A percentile compares a stretch with the other conserved stretches of the same genome.
These are phyloP conservation scores for Hsuehochloa calcarea DNA, from an alignment of 176 grass and related monocot species.

Conservation along the genomic window DNA sequence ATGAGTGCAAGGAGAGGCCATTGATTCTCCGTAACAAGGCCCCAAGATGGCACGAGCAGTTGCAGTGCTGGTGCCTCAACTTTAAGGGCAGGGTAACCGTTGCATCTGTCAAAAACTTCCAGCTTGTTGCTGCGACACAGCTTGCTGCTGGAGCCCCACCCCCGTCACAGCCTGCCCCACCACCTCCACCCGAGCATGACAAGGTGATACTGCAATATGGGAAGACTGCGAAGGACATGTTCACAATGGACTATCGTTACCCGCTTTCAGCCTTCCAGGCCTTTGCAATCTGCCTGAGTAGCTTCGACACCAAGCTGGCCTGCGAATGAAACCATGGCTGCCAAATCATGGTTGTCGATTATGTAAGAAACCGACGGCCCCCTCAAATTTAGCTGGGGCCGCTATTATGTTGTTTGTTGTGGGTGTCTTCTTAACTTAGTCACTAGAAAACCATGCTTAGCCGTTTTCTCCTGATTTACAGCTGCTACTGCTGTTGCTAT, in stretches of 20 bases:
- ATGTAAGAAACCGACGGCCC: constrained; percentile 19
- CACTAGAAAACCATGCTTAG: constrained; percentile 36
- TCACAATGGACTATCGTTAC: constrained; percentile 84
- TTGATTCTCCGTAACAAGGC: constrained; percentile 81
- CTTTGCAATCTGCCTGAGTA: constrained; percentile 80
- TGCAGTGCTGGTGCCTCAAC: constrained; percentile 95
- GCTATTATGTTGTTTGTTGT: constrained; percentile 40
- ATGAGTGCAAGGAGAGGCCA: constrained; percentile 54
- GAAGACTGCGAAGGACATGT: constrained; percentile 78
- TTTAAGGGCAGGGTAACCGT: constrained; percentile 79
- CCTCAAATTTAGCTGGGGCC: constrained; percentile 30
- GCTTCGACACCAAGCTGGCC: constrained; percentile 85
- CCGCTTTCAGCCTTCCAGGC: constrained; percentile 79
- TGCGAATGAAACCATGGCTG: constrained; percentile 47
- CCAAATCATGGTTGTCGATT: neutral
- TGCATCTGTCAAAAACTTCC: constrained; percentile 88
- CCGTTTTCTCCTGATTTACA: constrained; percentile 30
- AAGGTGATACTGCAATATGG: constrained; percentile 79
- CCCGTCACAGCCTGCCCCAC: constrained; percentile 28
- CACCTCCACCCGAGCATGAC: constrained; percentile 47
- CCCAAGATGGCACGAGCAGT: constrained; percentile 83
- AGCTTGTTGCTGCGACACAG: constrained; percentile 62
- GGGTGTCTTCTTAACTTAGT: constrained; percentile 44
- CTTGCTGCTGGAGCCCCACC: constrained; percentile 37
- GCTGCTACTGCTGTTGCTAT: constrained; percentile 13